Evolutionary conservation across 2,329 filamentous ascomycete species (phyloP).

Genomic region (Diplodia intermedia): DNA sequence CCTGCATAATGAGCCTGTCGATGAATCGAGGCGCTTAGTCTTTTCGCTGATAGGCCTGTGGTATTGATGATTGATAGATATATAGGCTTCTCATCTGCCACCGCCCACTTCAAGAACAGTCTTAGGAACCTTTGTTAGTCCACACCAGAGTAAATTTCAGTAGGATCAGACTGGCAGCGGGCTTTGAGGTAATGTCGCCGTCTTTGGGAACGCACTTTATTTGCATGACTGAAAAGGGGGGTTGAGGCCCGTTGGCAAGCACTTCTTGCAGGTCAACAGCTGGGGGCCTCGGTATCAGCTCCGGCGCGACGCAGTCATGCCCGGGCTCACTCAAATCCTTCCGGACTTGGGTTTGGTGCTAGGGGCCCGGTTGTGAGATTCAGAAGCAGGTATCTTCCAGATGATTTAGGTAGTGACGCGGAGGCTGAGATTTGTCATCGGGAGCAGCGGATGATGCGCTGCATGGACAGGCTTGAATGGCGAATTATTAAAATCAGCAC

Average conservation of each 20-base stretch:
- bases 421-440: conserved; percentile 14
- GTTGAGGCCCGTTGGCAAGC: not conserved
- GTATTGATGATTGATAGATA: not conserved
- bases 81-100: not conserved
- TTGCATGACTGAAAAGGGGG: not conserved
- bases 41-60: not conserved
- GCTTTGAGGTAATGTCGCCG: no score
- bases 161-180: not conserved
- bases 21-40: not conserved
- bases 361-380: not conserved
- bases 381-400: not conserved
- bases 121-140: no score
- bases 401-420: not conserved
- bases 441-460: not conserved
- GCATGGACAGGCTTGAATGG: not conserved
- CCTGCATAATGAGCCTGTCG: not conserved
- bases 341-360: not conserved
- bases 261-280: not conserved
- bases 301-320: not conserved
- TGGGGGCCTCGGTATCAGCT: not conserved
- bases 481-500: not conserved
- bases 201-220: not conserved
- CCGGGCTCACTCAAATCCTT: not conserved
- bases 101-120: not conserved
- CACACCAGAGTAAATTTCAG: not conserved